A percentile compares a stretch with the other conserved stretches of the same genome.
Conservation (phyloP, 805 yeast species). For the Yarrowia yakushimensis region DNA sequence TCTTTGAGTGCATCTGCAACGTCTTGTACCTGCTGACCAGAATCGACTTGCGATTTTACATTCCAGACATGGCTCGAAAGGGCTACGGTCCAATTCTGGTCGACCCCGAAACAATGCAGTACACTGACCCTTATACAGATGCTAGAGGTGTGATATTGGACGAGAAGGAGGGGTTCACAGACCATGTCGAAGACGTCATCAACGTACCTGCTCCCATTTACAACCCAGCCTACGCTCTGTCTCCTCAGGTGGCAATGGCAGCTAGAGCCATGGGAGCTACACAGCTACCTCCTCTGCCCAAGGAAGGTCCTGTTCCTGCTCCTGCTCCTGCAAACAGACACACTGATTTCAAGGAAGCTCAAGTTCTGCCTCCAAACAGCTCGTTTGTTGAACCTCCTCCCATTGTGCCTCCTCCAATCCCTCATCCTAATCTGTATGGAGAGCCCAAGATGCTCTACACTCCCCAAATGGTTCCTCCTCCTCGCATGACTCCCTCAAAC, state of each 20-base stretch:
- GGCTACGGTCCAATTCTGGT: slow-evolving; percentile 25
- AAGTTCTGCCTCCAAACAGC: not conserved
- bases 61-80: slow-evolving; percentile 57
- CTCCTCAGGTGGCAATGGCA: slow-evolving; percentile 13
- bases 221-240: slow-evolving; percentile 1
- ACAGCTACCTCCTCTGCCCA: not conserved
- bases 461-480: slow-evolving; percentile 10
- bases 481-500: not conserved
- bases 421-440: not conserved
- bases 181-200: not conserved
- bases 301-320: not conserved
- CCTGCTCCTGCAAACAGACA: not conserved
- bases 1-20: slow-evolving; percentile 56
- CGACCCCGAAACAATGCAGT: slow-evolving; percentile 10
- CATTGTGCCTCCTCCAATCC: not conserved
- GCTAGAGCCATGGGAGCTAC: not conserved
- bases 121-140: not conserved
- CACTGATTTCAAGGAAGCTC: not conserved
- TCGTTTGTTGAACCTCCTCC: slow-evolving; percentile 5
- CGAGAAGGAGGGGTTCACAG: slow-evolving; percentile 5
- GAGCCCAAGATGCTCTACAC: slow-evolving; percentile 9
- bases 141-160: not conserved
- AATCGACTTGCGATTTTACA: slow-evolving; percentile 73
- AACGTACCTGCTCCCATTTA: not conserved
- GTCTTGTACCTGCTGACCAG: slow-evolving; percentile 57